phyloP scores from a whole-genome alignment of 2,329 filamentous ascomycete species.

The Epicoccum nigrum region DNA sequence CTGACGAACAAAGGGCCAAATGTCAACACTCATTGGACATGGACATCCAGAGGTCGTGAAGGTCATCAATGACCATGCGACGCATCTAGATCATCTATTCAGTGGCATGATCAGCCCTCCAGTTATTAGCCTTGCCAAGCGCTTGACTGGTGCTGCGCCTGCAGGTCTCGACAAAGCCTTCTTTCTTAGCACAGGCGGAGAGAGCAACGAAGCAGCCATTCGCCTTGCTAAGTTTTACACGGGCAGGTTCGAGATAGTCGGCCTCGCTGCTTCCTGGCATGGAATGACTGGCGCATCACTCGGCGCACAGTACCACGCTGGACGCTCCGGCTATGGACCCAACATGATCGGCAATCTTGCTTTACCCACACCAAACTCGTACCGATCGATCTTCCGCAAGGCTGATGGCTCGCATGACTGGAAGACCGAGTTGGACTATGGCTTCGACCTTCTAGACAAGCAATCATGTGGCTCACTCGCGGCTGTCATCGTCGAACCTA shows the following conservation, averaged over 20 bases:
- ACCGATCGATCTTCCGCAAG: conserved; percentile 66
- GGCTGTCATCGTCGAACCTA: conserved; percentile 67
- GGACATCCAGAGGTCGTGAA: conserved; percentile 43
- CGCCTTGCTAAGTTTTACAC: conserved; percentile 69
- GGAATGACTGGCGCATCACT: conserved; percentile 63
- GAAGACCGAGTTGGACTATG: conserved; percentile 69
- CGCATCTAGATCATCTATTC: conserved; percentile 43
- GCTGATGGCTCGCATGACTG: conserved; percentile 68
- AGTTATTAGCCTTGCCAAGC: conserved; percentile 40
- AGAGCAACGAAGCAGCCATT: conserved; percentile 64
- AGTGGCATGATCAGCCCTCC: conserved; percentile 46
- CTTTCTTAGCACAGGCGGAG: conserved; percentile 44
- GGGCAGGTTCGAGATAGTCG: conserved; percentile 69
- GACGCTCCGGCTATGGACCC: conserved; percentile 56
- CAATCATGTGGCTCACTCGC: conserved; percentile 67
- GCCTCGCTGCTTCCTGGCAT: conserved; percentile 64
- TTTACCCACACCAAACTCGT: conserved; percentile 66
- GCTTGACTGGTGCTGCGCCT: conserved; percentile 33
- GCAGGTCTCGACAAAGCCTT: conserved; percentile 41
- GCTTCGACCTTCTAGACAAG: conserved; percentile 65
- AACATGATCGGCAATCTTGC: conserved; percentile 62
- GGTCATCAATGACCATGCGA: conserved; percentile 34
- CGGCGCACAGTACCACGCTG: conserved; percentile 61
- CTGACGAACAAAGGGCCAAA: conserved; percentile 21
- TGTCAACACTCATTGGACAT: conserved; percentile 39